These are phyloP conservation scores for Hyaloperonospora arabidopsidis DNA, from an alignment of 352 stramenopile genomes.

Conservation along the genomic window DNA sequence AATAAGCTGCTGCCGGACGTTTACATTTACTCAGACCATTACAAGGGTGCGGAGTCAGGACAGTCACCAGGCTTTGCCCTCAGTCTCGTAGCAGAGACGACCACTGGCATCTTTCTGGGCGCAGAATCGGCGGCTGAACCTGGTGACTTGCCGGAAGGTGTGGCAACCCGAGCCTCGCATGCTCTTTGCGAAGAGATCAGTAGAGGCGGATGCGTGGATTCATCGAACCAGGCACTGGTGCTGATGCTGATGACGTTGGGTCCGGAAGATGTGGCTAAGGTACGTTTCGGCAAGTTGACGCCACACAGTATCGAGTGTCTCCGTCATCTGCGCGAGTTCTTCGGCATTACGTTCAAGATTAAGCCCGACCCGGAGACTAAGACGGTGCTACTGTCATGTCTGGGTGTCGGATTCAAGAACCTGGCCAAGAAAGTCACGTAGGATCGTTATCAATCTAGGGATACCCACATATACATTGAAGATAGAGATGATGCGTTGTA, in stretches of 20 bases:
- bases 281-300: slow-evolving; percentile 85
- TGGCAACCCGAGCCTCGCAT: slow-evolving; percentile 89
- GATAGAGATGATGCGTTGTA: slow-evolving; percentile 27
- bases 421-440: slow-evolving; percentile 92
- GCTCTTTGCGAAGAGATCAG: slow-evolving; percentile 96
- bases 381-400: slow-evolving; percentile 89
- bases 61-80: slow-evolving; percentile 89
- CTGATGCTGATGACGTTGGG: slow-evolving; percentile 97
- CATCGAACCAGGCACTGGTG: slow-evolving; percentile 91
- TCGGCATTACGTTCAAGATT: slow-evolving; percentile 92
- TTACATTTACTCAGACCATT: slow-evolving; percentile 99
- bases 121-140: slow-evolving; percentile 86
- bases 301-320: slow-evolving; percentile 86
- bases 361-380: slow-evolving; percentile 83
- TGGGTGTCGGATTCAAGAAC: slow-evolving; percentile 94
- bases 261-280: slow-evolving; percentile 95
- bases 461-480: slow-evolving; percentile 4
- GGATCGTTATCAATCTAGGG: slow-evolving; percentile 4
- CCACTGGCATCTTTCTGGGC: slow-evolving; percentile 90
- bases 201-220: slow-evolving; percentile 91
- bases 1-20: slow-evolving; percentile 98
- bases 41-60: slow-evolving; percentile 87
- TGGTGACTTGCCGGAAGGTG: slow-evolving; percentile 92
- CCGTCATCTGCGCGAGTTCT: slow-evolving; percentile 87
- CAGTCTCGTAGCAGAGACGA: slow-evolving; percentile 96